phyloP scores from a whole-genome alignment of 495 filamentous ascomycete genomes.

The Lentithecium fluviatile region DNA sequence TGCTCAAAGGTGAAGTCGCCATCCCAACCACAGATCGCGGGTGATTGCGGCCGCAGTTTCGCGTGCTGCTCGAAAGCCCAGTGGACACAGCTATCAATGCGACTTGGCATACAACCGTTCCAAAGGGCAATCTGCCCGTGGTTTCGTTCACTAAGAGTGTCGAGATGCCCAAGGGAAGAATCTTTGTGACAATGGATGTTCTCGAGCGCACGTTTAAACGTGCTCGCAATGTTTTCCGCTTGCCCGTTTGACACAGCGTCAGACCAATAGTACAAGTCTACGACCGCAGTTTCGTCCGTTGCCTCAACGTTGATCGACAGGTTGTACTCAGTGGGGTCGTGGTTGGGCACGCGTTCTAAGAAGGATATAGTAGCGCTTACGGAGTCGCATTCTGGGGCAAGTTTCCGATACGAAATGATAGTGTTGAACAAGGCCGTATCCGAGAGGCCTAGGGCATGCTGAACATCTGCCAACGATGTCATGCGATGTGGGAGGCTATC shows the following conservation, averaged over 20 bases:
- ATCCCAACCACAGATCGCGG: conserved; percentile 40
- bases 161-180: neutral
- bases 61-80: too few relatives aligned
- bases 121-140: too few relatives aligned
- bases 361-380: neutral
- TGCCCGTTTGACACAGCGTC: conserved; percentile 47
- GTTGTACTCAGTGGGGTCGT: neutral
- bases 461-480: conserved; percentile 1
- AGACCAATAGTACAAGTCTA: conserved; percentile 49
- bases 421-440: conserved; percentile 5
- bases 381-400: neutral
- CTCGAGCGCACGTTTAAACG: conserved; percentile 30
- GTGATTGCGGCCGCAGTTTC: conserved; percentile 1
- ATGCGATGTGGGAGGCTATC: neutral
- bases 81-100: too few relatives aligned
- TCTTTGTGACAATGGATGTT: neutral
- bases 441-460: conserved; percentile 1
- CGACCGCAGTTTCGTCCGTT: conserved; percentile 43
- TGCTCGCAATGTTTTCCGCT: conserved; percentile 46
- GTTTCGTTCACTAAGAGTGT: neutral
- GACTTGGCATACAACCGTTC: too few relatives aligned
- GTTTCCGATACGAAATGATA: neutral
- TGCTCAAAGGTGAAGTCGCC: conserved; percentile 40
- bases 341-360: neutral
- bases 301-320: conserved; percentile 46